Evolutionary conservation across 2,329 filamentous ascomycete genomes (phyloP), one percentile per base, ranked within the genome.

Genomic region (Nigrospora oryzae): DNA sequence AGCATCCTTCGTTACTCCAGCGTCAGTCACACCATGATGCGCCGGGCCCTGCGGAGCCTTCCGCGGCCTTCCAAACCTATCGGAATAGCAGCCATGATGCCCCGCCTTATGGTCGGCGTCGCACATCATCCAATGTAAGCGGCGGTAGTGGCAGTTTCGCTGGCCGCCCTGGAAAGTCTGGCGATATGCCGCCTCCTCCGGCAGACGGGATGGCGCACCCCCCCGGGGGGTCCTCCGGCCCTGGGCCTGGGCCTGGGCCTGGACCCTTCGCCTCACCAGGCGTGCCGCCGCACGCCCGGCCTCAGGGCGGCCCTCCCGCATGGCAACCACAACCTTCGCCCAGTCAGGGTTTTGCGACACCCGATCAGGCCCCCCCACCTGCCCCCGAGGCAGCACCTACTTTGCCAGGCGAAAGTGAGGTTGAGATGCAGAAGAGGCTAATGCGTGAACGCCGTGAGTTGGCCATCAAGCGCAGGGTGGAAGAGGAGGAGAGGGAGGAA

Each of bases 41-140:
- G 19, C 65, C 66, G 49, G 77, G 77, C 5, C 85, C 85, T 33
- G 83, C 86, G 28, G 91, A 96, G 59, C 87, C 89, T 13, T 94
- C 89, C 31, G 75, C 86, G 36, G 85, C 88, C 5, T 95, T 95
- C 61, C 90, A 95, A 62, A 88, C 87, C 4, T 81, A 78, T 53
- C 78, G 89, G 48, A 77, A 77, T 33, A 80, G 72, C 51, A 72
- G 67, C 14, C 82, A 86, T 49, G 81, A 85, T 51, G 81, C 70
- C 12, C 32, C 37, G 30, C 72, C 79, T 3, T 90, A 86, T 70
- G 77, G 75, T 34, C 81, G 89, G 52, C 81, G 89, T 49, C 83
- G 91, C 50, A 86, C 86, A 46, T 96, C 91, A 14, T 97, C 91
- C 2, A 94, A 89, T 57, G 84, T 95, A 36, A 96, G 90, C 61